These are phyloP conservation scores for Aspergillus kassunensis DNA, from an alignment of 495 filamentous ascomycete species.

Conservation along the genomic window DNA sequence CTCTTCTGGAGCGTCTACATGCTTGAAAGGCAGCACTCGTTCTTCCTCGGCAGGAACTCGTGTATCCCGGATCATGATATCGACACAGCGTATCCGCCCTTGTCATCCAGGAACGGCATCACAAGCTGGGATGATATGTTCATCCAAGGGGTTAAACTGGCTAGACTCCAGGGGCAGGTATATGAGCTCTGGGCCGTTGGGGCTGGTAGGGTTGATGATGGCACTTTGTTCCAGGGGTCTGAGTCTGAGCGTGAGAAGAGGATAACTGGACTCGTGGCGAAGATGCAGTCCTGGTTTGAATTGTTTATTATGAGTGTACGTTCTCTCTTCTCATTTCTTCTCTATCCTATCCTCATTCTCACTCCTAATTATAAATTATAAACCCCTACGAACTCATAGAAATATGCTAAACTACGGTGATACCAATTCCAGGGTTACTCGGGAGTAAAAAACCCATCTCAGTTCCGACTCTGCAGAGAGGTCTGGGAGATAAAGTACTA, in stretches of 20 bases:
- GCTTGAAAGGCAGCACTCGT: background rate
- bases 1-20: background rate
- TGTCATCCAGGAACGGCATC: no score
- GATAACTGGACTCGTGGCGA: background rate
- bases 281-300: no score
- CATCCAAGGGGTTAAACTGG: background rate
- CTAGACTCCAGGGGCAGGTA: background rate
- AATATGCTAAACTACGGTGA: no score
- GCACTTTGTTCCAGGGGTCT: background rate
- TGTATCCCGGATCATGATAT: background rate
- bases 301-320: no score
- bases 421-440: no score
- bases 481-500: background rate
- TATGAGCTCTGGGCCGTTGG: no score
- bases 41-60: background rate
- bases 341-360: no score
- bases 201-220: no score
- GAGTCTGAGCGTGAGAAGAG: background rate
- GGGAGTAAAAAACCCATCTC: background rate
- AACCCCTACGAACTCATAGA: no score
- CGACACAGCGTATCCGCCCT: background rate
- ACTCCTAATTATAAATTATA: no score
- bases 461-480: background rate
- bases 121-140: background rate
- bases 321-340: no score